These are phyloP conservation scores for Cenococcum geophilum DNA, from an alignment of 495 filamentous ascomycete genomes.

Conservation along the genomic window DNA sequence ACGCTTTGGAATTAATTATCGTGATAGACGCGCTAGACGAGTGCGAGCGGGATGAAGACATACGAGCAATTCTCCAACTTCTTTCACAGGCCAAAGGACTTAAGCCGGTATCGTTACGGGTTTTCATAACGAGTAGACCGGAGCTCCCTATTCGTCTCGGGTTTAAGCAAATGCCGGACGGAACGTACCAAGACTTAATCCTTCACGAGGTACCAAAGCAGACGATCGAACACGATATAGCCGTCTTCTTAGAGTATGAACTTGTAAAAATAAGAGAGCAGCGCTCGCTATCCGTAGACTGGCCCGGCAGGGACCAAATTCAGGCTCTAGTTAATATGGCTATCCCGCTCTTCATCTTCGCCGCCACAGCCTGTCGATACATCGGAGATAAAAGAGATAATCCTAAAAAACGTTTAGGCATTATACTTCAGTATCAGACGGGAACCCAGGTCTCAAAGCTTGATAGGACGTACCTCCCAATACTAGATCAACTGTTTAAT, in stretches of 20 bases:
- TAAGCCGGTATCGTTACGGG: slow-evolving; percentile 21
- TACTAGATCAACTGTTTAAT: slow-evolving; percentile 11
- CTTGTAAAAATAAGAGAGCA: slow-evolving; percentile 5
- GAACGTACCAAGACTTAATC: slow-evolving; percentile 20
- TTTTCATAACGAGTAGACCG: slow-evolving; percentile 37
- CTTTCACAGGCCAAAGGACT: slow-evolving; percentile 23
- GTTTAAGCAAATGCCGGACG: slow-evolving; percentile 19
- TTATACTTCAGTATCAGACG: slow-evolving; percentile 15
- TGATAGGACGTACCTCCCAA: too few species aligned
- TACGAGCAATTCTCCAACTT: too few species aligned
- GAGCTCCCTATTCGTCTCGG: slow-evolving; percentile 28
- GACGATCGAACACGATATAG: slow-evolving; percentile 37
- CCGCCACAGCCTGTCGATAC: too few species aligned
- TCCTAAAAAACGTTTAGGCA: slow-evolving; percentile 13
- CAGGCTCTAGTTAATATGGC: slow-evolving; percentile 36
- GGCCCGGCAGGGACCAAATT: slow-evolving; percentile 39
- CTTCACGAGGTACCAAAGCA: slow-evolving; percentile 35
- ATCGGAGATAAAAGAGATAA: too few species aligned
- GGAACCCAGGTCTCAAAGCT: slow-evolving; percentile 12
- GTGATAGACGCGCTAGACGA: slow-evolving; percentile 38
- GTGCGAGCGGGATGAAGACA: too few species aligned
- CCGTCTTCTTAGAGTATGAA: slow-evolving; percentile 29
- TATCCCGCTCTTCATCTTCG: too few species aligned
- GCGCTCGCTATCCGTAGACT: slow-evolving; percentile 21
- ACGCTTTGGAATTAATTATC: slow-evolving; percentile 9